Base-by-base conservation (phyloP, 768 basidiomycete species). In the Termitomyces sp. region DNA sequence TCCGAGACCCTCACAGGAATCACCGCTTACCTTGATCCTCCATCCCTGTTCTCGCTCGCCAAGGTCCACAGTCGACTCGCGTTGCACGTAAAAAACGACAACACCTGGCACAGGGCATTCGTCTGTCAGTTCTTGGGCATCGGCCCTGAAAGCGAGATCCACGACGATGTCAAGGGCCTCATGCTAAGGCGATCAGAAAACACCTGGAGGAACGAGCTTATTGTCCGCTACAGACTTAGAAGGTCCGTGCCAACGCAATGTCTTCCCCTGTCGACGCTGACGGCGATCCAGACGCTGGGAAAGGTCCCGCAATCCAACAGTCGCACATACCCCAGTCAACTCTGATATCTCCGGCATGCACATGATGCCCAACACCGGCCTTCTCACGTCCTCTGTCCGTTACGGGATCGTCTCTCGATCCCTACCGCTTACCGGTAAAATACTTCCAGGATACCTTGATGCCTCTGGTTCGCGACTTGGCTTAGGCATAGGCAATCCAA, bases 61-160 rank as follows among this genome's bases (percentile, higher is more conserved):
- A 67, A 71, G 62, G 82, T 85, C 58, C 79, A 78, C 70, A 72
- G 68, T 47, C 66, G 65, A 58, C 76, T 91, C 56, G 75, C 79
- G 66, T 73, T 78, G 60, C 90, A 91, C 78, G 73, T 91, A 77
- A 79, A 79, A 55, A 79, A 89, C 64, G 91, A 94, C 59, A 85
- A 82, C 65, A 92, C 88, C 36, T 94, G 91, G 91, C 78, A 81
- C 51, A 75, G 83, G 22, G 91, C 92, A 29, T 90, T 90, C 69
- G 73, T 84, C 59, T 80, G 76, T 53, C 85, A 86, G 67, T 85
- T 84, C 65, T 68, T 91, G 44, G 84, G 81, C 49, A 79, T 91
- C 53, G 71, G 76, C 9, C 90, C 89, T 18, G 88, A 92, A 69
- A 70, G 70, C 55, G 80, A 83, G 58, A 69, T 87, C 32, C 66